phyloP scores from a whole-genome alignment of 768 basidiomycete genomes.

The Candolleomyces eurysporus region DNA sequence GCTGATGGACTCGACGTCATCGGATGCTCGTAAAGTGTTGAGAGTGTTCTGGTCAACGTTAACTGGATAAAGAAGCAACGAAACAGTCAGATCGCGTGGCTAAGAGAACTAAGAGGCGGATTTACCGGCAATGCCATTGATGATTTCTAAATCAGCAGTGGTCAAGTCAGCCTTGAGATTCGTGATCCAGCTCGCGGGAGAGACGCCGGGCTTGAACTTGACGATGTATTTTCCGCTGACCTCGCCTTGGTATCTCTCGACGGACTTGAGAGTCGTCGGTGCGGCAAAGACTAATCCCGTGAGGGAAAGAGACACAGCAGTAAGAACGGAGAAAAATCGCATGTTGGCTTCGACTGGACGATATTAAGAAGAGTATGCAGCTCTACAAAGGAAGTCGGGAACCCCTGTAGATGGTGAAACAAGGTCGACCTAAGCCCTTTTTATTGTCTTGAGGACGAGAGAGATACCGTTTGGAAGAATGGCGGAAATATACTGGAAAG shows the following conservation, averaged over 20 bases:
- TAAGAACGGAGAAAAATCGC: slow-evolving; percentile 5
- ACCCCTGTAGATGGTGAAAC: not conserved
- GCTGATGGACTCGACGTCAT: slow-evolving; percentile 21
- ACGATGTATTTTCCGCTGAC: slow-evolving; percentile 12
- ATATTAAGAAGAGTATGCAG: not conserved
- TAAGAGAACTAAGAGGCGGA: not conserved
- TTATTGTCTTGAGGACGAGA: not conserved
- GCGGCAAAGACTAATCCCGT: slow-evolving; percentile 4
- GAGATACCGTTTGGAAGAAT: too few relatives aligned
- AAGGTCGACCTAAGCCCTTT: not conserved
- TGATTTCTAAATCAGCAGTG: slow-evolving; percentile 9
- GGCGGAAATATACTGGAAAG: too few relatives aligned
- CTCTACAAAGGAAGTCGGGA: not conserved
- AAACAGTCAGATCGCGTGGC: not conserved
- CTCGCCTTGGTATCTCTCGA: slow-evolving; percentile 11
- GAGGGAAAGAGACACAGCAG: slow-evolving; percentile 5
- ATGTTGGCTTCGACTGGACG: not conserved
- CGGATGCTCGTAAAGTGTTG: slow-evolving; percentile 17
- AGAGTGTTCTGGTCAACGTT: slow-evolving; percentile 17
- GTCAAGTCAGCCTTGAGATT: not conserved
- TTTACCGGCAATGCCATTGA: slow-evolving; percentile 15
- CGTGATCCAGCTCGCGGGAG: not conserved
- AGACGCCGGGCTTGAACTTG: slow-evolving; percentile 12
- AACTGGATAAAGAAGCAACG: slow-evolving; percentile 3
- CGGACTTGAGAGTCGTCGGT: slow-evolving; percentile 8